Base-by-base conservation (phyloP, 495 filamentous ascomycete genomes). In the Chaetomium tenue region DNA sequence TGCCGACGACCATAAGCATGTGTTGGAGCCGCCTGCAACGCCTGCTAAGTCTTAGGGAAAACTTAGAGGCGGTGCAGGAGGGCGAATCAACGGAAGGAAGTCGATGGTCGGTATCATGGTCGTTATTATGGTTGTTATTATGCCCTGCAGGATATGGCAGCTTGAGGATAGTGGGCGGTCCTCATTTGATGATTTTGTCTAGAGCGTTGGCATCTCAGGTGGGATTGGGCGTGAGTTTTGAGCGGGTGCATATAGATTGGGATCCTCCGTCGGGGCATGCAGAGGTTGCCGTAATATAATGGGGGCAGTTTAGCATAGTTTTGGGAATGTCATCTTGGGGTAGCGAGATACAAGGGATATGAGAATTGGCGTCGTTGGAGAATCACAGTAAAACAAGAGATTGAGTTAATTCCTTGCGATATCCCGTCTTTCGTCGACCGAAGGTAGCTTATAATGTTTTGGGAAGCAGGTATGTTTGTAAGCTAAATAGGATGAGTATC, bases 1-100 rank as follows among this genome's bases (percentile, higher is more conserved):
- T 23, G 78, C 81, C 9, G 72, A 75, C 13, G 79, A 83, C 61
- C 83, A 86, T 58, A 79, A 71, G 6, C 83, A 86, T 64, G 76
- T 83, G 23, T 73, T 86, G 26, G 82, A 86, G 66, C 82, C 82
- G 40, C 82, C 83, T 6, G 62, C 74, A 16, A 61, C 73, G 37
- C 63, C 74, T n/a, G 65, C 72, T 0, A 68, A 68, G 47, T 60
- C 59, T 9, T 40, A 33, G 23, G 23, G 15, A 33, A 26, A 20
- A 37, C 4, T 33, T 48, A 5, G n/a, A 16, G 6, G 6, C 56
- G 11, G 46, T 7, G 28, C 16, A 20, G 50, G 50, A 48, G 51
- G 18, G 6, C 5, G 40, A 15, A 44, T 16, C 13, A 18, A 18
- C 18, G 18, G n/a, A 15, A 51, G 37, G 51, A 7, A 28, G 13